Evolutionary conservation across 495 filamentous ascomycete genomes (phyloP), one percentile per base, ranked within the genome.

Genomic region (Melanomma pulvis-pyrius): DNA sequence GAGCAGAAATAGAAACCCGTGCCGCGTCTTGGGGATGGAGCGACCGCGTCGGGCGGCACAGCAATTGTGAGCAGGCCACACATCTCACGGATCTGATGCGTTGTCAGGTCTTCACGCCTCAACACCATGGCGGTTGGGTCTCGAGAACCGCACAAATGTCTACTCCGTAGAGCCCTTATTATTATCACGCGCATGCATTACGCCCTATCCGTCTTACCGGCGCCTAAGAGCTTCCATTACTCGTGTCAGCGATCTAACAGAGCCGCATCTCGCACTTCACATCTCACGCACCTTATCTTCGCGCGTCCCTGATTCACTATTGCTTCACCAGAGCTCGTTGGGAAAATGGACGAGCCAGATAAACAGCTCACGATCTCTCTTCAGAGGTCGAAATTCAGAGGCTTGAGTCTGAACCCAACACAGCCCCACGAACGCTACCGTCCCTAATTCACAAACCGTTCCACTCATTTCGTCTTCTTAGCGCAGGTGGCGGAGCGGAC

Each of bases 401-500:
- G 24, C 44, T 60, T 48, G 44, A 49, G 36, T 25, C 22, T 32
- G n/a, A 21, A 29, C 59, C 13, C 3, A 55, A 47, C 60, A 63
- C 50, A 54, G 60, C 60, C 60, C 46, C 60, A 36, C 11, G 17
- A 25, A n/a, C 19, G 46, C 26, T 36, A 11, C 21, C 30, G 21
- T 41, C 46, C 5, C 13, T 17, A 44, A 44, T 2, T 15, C 21
- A n/a, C 28, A 41, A 39, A 29, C 4, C 12, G 28, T n/a, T 11
- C 60, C 22, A 34, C 22, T 55, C 4, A 63, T 55, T 29, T 47
- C 24, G 22, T 19, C 8, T 15, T 6, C 47, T 61, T 29, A 61
- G 60, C 60, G 60, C 60, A 52, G 11, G 60, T 28, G 60, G 60
- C 60, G 60, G 49, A 64, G 61, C 51, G 8, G n/a, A 29, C 36